A percentile compares a stretch with the other conserved stretches of the same genome.
Evolutionary conservation across 768 basidiomycete species (phyloP).

Genomic region (Roridomyces roridus): DNA sequence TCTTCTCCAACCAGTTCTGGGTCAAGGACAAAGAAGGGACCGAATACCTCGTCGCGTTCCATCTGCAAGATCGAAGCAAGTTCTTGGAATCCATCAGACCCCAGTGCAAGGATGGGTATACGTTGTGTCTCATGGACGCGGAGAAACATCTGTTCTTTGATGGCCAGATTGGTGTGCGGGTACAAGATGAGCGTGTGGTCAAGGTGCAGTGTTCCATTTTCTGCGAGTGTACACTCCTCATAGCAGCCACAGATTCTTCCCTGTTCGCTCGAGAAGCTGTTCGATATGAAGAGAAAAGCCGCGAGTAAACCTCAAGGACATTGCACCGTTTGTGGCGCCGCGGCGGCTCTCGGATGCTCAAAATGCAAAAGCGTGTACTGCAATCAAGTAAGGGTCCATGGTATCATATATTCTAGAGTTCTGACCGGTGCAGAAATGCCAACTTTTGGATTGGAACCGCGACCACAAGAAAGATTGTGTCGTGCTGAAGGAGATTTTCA

Average conservation of each 20-base stretch:
- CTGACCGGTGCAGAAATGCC: constrained; percentile 26
- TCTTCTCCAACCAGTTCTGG: too few species aligned
- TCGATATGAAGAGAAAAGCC: constrained; percentile 26
- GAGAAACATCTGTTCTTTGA: constrained; percentile 31
- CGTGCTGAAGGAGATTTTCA: constrained; percentile 27
- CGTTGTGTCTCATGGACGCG: constrained; percentile 38
- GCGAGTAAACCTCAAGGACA: not conserved
- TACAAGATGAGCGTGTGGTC: constrained; percentile 30
- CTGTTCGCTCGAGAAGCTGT: constrained; percentile 25
- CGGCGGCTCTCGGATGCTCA: constrained; percentile 8
- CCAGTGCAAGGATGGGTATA: constrained; percentile 24
- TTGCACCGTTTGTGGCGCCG: constrained; percentile 8
- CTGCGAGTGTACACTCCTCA: not conserved
- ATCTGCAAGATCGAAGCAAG: constrained; percentile 25
- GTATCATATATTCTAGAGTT: not conserved
- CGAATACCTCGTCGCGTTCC: constrained; percentile 28
- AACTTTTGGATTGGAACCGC: constrained; percentile 27
- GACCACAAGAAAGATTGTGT: constrained; percentile 33
- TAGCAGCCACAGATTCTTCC: constrained; percentile 25
- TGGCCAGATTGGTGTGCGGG: constrained; percentile 34
- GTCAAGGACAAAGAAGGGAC: constrained; percentile 33
- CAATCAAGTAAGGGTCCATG: constrained; percentile 23
- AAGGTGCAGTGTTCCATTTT: constrained; percentile 23
- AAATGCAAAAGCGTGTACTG: constrained; percentile 30
- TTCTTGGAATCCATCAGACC: constrained; percentile 6